Conservation (phyloP, 1,284 basidiomycete genomes). For the Tilletia caries region DNA sequence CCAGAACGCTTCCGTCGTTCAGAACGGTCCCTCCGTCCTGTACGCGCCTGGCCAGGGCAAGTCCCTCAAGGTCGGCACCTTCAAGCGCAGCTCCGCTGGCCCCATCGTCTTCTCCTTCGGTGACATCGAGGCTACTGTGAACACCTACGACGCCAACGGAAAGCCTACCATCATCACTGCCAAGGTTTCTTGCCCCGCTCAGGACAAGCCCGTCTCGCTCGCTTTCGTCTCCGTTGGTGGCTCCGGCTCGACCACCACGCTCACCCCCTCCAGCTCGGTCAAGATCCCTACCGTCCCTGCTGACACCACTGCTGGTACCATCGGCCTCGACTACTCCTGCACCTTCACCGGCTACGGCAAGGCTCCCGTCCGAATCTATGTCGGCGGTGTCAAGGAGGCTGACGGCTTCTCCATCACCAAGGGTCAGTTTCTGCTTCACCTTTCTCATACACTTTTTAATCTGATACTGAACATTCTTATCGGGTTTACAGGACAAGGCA, state of each 20-base stretch:
- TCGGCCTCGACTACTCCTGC: conserved; percentile 8
- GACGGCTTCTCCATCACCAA: not conserved
- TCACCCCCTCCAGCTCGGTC: conserved; percentile 2
- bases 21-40: conserved; percentile 1
- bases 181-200: conserved; percentile 7
- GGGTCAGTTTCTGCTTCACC: not conserved
- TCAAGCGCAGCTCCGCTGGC: conserved; percentile 6
- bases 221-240: conserved; percentile 7
- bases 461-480: too few species aligned
- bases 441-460: too few species aligned
- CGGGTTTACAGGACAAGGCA: not conserved
- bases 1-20: not conserved
- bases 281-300: conserved; percentile 9
- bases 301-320: conserved; percentile 11
- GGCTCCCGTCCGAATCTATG: conserved; percentile 9
- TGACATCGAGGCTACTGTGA: conserved; percentile 7
- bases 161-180: not conserved
- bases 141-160: conserved; percentile 11
- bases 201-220: conserved; percentile 10
- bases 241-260: conserved; percentile 10
- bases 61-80: conserved; percentile 9
- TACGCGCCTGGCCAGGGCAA: not conserved
- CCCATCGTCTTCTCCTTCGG: conserved; percentile 13
- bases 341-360: not conserved
- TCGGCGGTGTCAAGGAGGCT: conserved; percentile 5